Conservation (phyloP, 371 early-diverging fungal species). For the Mucor mucedo region DNA sequence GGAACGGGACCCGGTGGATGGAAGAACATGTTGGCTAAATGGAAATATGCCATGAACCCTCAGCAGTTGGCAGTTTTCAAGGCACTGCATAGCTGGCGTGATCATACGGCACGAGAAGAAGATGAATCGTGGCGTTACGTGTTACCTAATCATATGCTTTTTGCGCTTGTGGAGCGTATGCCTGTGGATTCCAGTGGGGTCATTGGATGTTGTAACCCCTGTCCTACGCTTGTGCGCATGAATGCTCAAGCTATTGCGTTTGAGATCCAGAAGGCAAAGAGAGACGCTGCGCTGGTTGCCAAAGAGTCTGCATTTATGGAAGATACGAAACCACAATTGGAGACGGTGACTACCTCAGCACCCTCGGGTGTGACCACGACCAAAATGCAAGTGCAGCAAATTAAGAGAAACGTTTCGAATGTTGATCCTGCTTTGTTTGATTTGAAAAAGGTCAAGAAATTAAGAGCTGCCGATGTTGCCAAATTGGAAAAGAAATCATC, state of each 20-base stretch:
- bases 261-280: slow-evolving; percentile 63
- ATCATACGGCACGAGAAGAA: slow-evolving; percentile 86
- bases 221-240: slow-evolving; percentile 86
- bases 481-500: slow-evolving; percentile 46
- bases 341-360: slow-evolving; percentile 11
- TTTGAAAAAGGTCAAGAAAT: slow-evolving; percentile 31
- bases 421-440: slow-evolving; percentile 48
- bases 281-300: slow-evolving; percentile 30
- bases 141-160: slow-evolving; percentile 89
- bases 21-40: slow-evolving; percentile 68
- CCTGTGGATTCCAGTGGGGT: slow-evolving; percentile 78
- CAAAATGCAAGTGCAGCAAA: slow-evolving; percentile 10
- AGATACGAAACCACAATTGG: slow-evolving; percentile 22
- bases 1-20: slow-evolving; percentile 84
- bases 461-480: slow-evolving; percentile 27
- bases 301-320: slow-evolving; percentile 21
- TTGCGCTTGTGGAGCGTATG: slow-evolving; percentile 74
- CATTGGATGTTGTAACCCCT: slow-evolving; percentile 80
- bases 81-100: slow-evolving; percentile 92
- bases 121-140: slow-evolving; percentile 93
- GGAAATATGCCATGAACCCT: slow-evolving; percentile 62
- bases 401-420: slow-evolving; percentile 4
- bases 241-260: slow-evolving; percentile 79
- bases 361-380: slow-evolving; percentile 4
- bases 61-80: slow-evolving; percentile 81